These are phyloP conservation scores for Ceriops tagal DNA, from an alignment of 345 rosid genomes.

Conservation along the genomic window DNA sequence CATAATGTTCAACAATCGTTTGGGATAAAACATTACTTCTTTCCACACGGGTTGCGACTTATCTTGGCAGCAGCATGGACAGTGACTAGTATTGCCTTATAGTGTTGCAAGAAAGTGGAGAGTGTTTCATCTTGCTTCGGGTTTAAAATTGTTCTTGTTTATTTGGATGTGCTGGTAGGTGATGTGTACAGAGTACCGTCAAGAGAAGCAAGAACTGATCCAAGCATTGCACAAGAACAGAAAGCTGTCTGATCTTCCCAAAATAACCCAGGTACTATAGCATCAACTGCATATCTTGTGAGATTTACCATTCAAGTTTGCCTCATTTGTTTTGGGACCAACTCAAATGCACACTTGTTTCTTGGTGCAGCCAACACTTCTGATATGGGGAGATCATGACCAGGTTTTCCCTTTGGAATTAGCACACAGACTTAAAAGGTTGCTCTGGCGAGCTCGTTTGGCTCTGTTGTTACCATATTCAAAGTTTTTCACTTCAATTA, in stretches of 20 bases:
- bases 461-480: neutral
- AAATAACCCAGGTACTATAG: conserved; percentile 56
- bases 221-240: conserved; percentile 67
- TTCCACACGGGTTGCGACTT: neutral
- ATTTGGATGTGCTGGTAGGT: conserved; percentile 42
- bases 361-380: conserved; percentile 52
- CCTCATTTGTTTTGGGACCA: neutral
- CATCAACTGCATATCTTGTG: neutral
- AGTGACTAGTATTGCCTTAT: neutral
- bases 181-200: conserved; percentile 64
- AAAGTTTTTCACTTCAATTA: too few species aligned
- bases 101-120: conserved; percentile 1
- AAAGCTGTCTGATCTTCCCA: conserved; percentile 59
- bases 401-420: conserved; percentile 73
- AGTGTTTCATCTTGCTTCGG: neutral
- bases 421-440: conserved; percentile 72
- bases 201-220: conserved; percentile 73
- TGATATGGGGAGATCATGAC: conserved; percentile 88
- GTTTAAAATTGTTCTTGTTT: neutral
- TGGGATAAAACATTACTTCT: too few species aligned
- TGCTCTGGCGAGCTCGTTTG: neutral
- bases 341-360: conserved; percentile 5
- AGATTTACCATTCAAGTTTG: neutral
- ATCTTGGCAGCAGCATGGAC: neutral
- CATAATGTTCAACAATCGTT: too few species aligned